Evolutionary conservation across 2,329 filamentous ascomycete genomes (phyloP), one percentile per base, ranked within the genome.

Genomic region (Beauveria rudraprayagi): DNA sequence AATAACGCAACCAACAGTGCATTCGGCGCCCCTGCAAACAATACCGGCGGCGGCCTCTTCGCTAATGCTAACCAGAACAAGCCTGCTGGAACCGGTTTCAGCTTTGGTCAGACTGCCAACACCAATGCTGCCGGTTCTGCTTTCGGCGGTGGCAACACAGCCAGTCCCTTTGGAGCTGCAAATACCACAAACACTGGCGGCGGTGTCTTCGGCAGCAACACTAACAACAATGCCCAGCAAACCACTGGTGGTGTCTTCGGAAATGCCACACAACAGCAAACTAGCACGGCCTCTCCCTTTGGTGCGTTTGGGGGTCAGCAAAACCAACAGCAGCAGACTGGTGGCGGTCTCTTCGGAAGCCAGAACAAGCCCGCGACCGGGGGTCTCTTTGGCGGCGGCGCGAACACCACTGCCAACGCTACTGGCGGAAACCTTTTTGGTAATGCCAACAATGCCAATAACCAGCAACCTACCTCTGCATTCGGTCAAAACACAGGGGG

Each of bases 281-380:
- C n/a, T 19, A 56, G 2, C 28, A 66, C 40, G 68, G 64, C 56
- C n/a, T 60, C 63, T n/a, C 60, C 63, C 8, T 70, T 70, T 60
- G 69, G 67, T 28, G 56, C 22, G 17, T 52, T 52, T 17, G 47
- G 47, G 7, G 55, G 41, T n/a, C 37, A 52, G 16, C 47, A 43
- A 19, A 60, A 60, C 40, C 54, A 56, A 26, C 34, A 43, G 9
- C 34, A 41, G 17, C 46, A 52, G 24, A 61, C 65, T 30, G 64
- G 71, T 5, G 70, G 71, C 5, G 69, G 73, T 22, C 67, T 80
- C 3, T 81, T 84, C 59, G 79, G 78, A 43, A 69, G 68, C 66
- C 59, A 66, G 58, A 63, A 66, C 63, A 65, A 71, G 26, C 47
- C 65, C 58, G 65, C 63, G 56, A 70, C 66, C 5, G 54, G 43